Percentiles rank a stretch among this genome's conserved stretches.
Evolutionary conservation across 2,329 filamentous ascomycete genomes (phyloP).

Genomic region (Cladosporium sp.): DNA sequence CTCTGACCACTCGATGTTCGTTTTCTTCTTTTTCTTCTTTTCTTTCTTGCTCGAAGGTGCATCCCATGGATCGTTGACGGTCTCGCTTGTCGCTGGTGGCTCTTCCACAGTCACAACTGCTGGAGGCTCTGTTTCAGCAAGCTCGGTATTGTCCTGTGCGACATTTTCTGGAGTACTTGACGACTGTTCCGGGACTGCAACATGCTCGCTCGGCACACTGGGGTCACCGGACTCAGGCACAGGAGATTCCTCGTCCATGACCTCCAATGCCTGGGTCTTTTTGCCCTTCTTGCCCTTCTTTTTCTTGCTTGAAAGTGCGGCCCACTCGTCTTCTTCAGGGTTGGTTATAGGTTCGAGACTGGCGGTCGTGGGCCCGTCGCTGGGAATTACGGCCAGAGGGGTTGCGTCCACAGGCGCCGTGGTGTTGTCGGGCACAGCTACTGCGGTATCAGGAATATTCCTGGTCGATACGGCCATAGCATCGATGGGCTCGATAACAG

Average conservation of each 20-base stretch:
- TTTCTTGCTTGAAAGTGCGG: slow-evolving; percentile 4
- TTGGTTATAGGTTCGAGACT: not conserved
- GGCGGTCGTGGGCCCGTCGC: not conserved
- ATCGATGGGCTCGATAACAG: not conserved
- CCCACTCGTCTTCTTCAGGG: slow-evolving; percentile 20
- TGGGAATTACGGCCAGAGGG: not conserved
- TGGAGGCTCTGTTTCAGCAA: slow-evolving; percentile 23
- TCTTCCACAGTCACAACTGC: slow-evolving; percentile 6
- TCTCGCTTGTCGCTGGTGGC: not conserved
- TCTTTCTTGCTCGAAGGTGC: slow-evolving; percentile 4
- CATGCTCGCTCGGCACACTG: not conserved
- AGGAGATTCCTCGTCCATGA: not conserved
- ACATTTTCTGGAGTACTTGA: not conserved
- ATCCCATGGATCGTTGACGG: not conserved
- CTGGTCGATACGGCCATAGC: not conserved
- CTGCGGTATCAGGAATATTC: not conserved
- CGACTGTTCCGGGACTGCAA: not conserved
- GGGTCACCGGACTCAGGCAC: not conserved
- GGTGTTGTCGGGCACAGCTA: not conserved
- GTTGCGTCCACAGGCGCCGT: not conserved
- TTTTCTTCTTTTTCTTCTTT: slow-evolving; percentile 25
- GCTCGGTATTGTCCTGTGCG: slow-evolving; percentile 9
- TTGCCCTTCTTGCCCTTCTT: slow-evolving; percentile 29
- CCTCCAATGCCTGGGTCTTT: not conserved
- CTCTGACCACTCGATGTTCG: slow-evolving; percentile 17